Percentiles rank a stretch among this genome's conserved stretches.
Evolutionary conservation across 2,329 filamentous ascomycete species (phyloP).

Genomic region (Fusarium sp.): DNA sequence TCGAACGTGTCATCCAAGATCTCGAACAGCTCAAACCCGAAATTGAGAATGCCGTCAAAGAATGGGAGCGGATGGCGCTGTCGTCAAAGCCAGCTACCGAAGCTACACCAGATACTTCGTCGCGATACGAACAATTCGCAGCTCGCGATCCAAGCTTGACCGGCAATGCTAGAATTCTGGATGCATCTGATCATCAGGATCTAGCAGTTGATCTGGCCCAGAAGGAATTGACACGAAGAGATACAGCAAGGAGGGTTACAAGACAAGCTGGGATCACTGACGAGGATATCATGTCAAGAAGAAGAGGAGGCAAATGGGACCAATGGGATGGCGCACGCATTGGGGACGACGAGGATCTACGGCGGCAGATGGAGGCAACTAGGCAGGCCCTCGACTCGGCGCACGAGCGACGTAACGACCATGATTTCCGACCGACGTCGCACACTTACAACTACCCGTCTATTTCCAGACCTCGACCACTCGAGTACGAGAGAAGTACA

Average conservation of each 20-base stretch:
- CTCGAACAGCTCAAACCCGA: constrained; percentile 84
- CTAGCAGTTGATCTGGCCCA: constrained; percentile 81
- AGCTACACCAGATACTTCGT: constrained; percentile 28
- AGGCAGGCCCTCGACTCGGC: constrained; percentile 58
- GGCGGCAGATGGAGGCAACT: constrained; percentile 64
- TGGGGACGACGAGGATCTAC: constrained; percentile 58
- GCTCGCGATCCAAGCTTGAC: constrained; percentile 70
- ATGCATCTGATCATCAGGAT: constrained; percentile 77
- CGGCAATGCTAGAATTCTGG: constrained; percentile 69
- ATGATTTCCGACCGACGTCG: constrained; percentile 43
- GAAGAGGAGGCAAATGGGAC: constrained; percentile 59
- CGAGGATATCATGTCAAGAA: constrained; percentile 66
- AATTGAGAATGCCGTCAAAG: constrained; percentile 76
- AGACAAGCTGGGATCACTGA: constrained; percentile 67
- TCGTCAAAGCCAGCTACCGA: constrained; percentile 46
- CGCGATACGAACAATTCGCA: constrained; percentile 60
- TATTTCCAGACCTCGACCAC: constrained; percentile 62
- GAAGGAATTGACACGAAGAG: constrained; percentile 75
- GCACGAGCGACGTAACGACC: constrained; percentile 41
- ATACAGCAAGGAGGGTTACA: constrained; percentile 68
- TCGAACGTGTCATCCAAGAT: constrained; percentile 70
- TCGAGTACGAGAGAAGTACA: constrained; percentile 55
- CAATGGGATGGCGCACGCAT: constrained; percentile 48
- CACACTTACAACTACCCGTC: constrained; percentile 66
- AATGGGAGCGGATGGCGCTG: constrained; percentile 69